These are phyloP conservation scores for Colletotrichum sublineola DNA, from an alignment of 2,329 filamentous ascomycete species.

Conservation along the genomic window DNA sequence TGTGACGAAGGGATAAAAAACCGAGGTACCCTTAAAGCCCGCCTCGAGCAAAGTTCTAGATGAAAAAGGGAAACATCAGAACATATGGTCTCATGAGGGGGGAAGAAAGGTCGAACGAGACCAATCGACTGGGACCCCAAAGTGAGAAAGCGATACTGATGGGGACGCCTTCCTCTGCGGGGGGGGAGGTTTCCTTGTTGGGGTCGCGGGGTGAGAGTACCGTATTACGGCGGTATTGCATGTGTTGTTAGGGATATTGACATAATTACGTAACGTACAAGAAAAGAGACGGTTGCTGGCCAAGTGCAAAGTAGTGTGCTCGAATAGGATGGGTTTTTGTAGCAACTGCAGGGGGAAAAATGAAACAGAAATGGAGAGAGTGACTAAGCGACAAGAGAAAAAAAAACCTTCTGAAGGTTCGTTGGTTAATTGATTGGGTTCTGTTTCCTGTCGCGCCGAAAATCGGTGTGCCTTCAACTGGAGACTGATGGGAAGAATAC, in stretches of 20 bases:
- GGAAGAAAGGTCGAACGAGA: background rate
- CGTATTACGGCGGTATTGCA: background rate
- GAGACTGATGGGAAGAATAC: slow-evolving; percentile 20
- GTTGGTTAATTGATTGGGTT: background rate
- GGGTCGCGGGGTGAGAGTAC: background rate
- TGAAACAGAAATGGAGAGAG: background rate
- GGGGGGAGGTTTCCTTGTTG: background rate
- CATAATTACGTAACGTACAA: background rate
- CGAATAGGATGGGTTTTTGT: no score
- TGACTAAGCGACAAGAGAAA: no score
- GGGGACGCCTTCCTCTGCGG: background rate
- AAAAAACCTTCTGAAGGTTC: background rate
- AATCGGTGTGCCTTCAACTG: background rate
- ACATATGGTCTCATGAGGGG: slow-evolving; percentile 4
- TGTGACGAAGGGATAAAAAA: background rate
- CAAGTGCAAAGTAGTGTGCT: no score
- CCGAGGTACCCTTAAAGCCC: no score
- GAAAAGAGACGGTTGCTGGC: background rate
- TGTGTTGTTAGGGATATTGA: background rate
- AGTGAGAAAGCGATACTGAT: background rate
- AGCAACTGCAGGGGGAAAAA: background rate
- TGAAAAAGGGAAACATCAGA: background rate
- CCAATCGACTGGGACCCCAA: background rate
- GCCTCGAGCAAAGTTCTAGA: background rate
- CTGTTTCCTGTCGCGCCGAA: background rate